Percentiles rank a stretch among this genome's conserved stretches.
Evolutionary conservation across 1,284 basidiomycete genomes (phyloP).

Genomic region (Fomitopsis schrenkii): DNA sequence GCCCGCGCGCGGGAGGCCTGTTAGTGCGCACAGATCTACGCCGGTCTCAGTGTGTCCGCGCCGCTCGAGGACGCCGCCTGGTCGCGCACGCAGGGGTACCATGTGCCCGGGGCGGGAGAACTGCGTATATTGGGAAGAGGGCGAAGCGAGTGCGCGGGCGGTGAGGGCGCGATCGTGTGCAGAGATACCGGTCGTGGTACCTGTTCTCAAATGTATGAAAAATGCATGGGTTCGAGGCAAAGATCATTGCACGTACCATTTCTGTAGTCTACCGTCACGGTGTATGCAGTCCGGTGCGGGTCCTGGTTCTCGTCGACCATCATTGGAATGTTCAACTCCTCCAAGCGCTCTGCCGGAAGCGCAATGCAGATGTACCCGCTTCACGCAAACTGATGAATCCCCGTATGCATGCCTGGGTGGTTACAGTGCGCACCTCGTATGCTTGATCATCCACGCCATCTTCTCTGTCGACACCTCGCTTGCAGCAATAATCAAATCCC

Average conservation of each 20-base stretch:
- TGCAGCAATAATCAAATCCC: conserved; percentile 87
- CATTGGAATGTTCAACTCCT: conserved; percentile 86
- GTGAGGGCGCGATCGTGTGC: conserved; percentile 93
- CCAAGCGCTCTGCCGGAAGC: conserved; percentile 73
- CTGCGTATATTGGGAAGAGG: conserved; percentile 55
- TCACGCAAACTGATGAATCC: not conserved
- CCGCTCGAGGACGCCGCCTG: conserved; percentile 82
- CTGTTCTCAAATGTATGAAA: conserved; percentile 33
- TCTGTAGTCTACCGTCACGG: conserved; percentile 94
- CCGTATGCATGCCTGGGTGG: not conserved
- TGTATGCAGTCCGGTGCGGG: conserved; percentile 92
- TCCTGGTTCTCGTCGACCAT: conserved; percentile 94
- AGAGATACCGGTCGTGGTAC: conserved; percentile 94
- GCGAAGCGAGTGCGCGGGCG: conserved; percentile 74
- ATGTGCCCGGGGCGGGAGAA: conserved; percentile 95
- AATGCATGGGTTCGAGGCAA: not conserved
- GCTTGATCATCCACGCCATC: conserved; percentile 99
- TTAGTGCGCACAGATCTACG: conserved; percentile 84
- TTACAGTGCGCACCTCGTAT: conserved; percentile 72
- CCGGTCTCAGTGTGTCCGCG: conserved; percentile 93
- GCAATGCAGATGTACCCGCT: conserved; percentile 96
- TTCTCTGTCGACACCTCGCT: conserved; percentile 85
- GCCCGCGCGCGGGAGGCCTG: conserved; percentile 76
- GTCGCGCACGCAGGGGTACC: conserved; percentile 86
- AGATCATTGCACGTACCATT: conserved; percentile 49